These are phyloP conservation scores for Ceratonia siliqua DNA, from an alignment of 306 rosid genomes.

Conservation along the genomic window DNA sequence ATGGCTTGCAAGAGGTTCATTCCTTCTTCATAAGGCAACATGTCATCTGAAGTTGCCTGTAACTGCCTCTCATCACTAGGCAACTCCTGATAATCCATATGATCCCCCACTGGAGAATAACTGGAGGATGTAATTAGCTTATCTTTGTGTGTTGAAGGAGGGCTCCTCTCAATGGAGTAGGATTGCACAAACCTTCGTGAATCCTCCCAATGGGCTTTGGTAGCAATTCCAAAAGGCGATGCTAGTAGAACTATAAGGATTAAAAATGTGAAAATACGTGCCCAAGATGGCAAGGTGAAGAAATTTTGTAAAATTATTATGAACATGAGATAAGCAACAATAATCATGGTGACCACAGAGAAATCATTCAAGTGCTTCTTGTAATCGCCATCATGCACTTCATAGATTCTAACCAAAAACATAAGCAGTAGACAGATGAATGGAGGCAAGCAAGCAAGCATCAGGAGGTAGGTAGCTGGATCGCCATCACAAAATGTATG, in stretches of 20 bases:
- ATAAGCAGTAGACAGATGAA: conserved; percentile 49
- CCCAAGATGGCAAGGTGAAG: conserved; percentile 56
- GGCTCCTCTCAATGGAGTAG: conserved; percentile 9
- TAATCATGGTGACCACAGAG: conserved; percentile 55
- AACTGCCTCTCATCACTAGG: conserved; percentile 44
- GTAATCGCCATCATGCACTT: conserved; percentile 40
- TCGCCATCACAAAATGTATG: conserved; percentile 55
- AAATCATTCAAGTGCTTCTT: conserved; percentile 67
- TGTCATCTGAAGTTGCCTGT: conserved; percentile 30
- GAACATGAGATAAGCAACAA: conserved; percentile 69
- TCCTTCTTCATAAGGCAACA: conserved; percentile 37
- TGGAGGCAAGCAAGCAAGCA: conserved; percentile 77
- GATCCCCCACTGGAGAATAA: conserved; percentile 23
- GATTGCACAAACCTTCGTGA: not conserved
- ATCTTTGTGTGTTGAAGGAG: conserved; percentile 26
- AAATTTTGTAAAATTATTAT: conserved; percentile 56
- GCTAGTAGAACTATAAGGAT: conserved; percentile 59
- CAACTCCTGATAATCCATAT: conserved; percentile 47
- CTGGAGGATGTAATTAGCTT: conserved; percentile 25
- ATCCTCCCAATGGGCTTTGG: conserved; percentile 57
- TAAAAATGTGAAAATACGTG: conserved; percentile 32
- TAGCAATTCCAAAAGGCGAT: conserved; percentile 67
- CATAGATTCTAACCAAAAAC: conserved; percentile 69
- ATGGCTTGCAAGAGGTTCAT: conserved; percentile 64
- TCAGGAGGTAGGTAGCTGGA: conserved; percentile 65